Evolutionary conservation across 2,329 filamentous ascomycete genomes (phyloP), one percentile per base, ranked within the genome.

Genomic region (Elsinoe fawcettii): DNA sequence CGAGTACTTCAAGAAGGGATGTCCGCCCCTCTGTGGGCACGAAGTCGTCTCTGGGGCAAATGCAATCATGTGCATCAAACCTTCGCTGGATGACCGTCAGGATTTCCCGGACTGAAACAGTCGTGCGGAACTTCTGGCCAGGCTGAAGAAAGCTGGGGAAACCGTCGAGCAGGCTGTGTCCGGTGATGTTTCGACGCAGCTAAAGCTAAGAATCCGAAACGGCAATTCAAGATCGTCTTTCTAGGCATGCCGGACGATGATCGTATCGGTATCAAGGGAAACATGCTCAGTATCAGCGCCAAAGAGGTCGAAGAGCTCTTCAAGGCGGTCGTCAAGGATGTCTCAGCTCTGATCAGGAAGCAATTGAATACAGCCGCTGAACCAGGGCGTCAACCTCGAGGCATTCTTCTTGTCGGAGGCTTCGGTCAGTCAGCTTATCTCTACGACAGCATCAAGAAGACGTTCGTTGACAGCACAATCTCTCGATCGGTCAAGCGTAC

Each of bases 21-120:
- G 61, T 62, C 60, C 60, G 7, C 70, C 75, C 55, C 86, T 85
- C 81, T 92, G 88, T 88, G 88, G 88, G 0, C 91, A 90, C 69
- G 86, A 91, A 69, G 88, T 90, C 76, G 85, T 83, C 65, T 86
- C 87, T 1, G 85, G 90, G 66, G 86, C 90, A 70, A 79, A 84
- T 46, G 81, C 87, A 18, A 78, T 92, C 25, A 84, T 87, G 9
- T 92, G 88, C 68, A 89, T 92, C 75, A 92, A 92, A 75, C 79
- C 92, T 22, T 90, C 91, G 66, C 83, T 92, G 34, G 88, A 92
- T 69, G 82, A 86, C 20, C 84, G 85, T 43, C 88, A 91, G 70
- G 89, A 88, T 70, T 77, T 92, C 23, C 88, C 88, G 6, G 87
- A 88, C 63, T 92, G 90, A 63, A 86, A 91, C 60, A 88, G 84